Base-by-base conservation (phyloP, 2,329 filamentous ascomycete species). In the Fusarium neocosmosporiellum region DNA sequence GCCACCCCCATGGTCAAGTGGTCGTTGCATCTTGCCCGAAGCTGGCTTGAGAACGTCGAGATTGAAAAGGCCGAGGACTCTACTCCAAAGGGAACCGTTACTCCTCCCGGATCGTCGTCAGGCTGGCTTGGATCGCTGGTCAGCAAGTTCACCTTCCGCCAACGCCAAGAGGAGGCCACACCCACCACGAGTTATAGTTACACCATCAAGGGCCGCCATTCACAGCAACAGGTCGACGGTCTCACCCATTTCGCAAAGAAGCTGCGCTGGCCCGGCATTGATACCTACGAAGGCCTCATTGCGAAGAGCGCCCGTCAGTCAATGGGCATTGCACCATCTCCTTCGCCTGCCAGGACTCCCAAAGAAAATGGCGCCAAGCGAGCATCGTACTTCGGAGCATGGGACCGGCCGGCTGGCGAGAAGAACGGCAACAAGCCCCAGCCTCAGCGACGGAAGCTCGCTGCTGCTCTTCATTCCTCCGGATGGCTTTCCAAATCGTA, bases 401-500 rank as follows among this genome's bases (percentile, higher is more conserved):
- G 80, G 81, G 82, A 83, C 48, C 77, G 82, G 18, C 79, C 81
- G 2, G 78, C 79, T 58, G 77, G 74, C 58, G 67, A 71, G 20
- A 72, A 80, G 27, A 50, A 50, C 18, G 18, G 7, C 22, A 78
- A 80, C 55, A 81, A 78, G 59, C 73, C 78, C 14, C 80, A 84
- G 7, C 83, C 85, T 3, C 84, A 88, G 65, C 84, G 87, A 37
- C 84, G 86, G 54, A 89, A 86, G 71, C 83, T 91, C 58, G 87
- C 89, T 18, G 88, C 89, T 3, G 87, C 87, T 2, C 81, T 92
- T 24, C 87, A 90, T 68, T 82, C 86, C 3, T 86, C 88, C 0
- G 91, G 91, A 2, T 93, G 91, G 91, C 84, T 93, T 20, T 92
- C 90, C 7, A 90, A 90, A 78, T 91, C 89, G 27, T 93, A 92